Conservation (phyloP, 2,329 filamentous ascomycete genomes). For the Immersiporthe knoxdaviesiana region DNA sequence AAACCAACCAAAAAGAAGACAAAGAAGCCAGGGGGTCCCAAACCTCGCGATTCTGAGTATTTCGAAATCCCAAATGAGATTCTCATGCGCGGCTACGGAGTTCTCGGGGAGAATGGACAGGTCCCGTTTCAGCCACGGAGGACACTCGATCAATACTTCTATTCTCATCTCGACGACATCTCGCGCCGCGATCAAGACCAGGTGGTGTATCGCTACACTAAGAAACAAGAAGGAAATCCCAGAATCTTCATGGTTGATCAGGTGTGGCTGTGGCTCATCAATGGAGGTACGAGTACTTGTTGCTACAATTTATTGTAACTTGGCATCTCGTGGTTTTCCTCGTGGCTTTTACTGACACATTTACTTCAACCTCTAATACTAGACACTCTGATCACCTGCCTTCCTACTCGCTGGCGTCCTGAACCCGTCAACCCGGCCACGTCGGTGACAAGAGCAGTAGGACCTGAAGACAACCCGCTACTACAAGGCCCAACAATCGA, state of each 20-base stretch:
- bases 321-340: no score
- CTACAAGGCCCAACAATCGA: neutral
- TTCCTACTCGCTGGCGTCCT: neutral
- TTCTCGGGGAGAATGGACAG: neutral
- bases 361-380: no score
- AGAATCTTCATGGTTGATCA: constrained; percentile 8
- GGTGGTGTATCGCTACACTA: constrained; percentile 1
- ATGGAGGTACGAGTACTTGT: neutral
- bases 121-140: neutral
- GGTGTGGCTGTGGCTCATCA: neutral
- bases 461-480: neutral
- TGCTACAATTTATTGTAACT: neutral
- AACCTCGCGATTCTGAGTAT: no score
- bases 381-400: neutral
- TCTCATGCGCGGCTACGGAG: neutral
- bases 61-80: neutral
- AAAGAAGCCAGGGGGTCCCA: neutral
- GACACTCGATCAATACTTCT: constrained; percentile 5
- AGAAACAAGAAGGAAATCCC: neutral
- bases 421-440: neutral
- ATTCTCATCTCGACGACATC: neutral
- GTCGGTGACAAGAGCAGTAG: neutral
- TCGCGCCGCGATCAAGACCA: neutral
- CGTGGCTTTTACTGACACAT: neutral
- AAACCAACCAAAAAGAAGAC: neutral